These are phyloP conservation scores for Cicer pinnatifidum DNA, from an alignment of 306 rosid genomes.

Conservation along the genomic window DNA sequence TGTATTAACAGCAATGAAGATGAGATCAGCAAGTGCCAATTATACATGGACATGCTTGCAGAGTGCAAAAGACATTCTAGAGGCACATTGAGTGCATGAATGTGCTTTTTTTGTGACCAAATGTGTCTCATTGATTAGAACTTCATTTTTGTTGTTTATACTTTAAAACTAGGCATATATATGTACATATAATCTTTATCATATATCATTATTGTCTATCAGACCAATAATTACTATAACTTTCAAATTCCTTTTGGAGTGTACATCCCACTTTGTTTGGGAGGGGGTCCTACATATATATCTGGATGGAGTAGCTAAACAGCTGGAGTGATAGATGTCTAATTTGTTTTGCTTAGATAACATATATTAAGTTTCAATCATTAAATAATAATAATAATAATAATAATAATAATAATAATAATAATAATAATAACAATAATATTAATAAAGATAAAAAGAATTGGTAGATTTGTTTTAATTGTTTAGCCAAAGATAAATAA, in stretches of 20 bases:
- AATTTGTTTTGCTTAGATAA: no score
- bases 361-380: no score
- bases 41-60: constrained; percentile 68
- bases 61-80: constrained; percentile 64
- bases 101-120: not conserved
- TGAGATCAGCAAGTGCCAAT: constrained; percentile 72
- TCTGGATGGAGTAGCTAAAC: not conserved
- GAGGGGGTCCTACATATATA: not conserved
- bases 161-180: no score
- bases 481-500: no score
- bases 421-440: no score
- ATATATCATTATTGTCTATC: not conserved
- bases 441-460: no score
- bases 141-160: no score
- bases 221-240: not conserved
- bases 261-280: constrained; percentile 19
- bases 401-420: no score
- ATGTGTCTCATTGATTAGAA: constrained; percentile 33
- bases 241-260: not conserved
- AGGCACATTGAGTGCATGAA: constrained; percentile 53
- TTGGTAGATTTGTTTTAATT: no score
- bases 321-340: not conserved
- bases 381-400: no score
- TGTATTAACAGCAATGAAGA: constrained; percentile 62
- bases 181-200: no score